Evolutionary conservation across 2,329 filamentous ascomycete species (phyloP), one percentile per base, ranked within the genome.

Genomic region (Scopulariopsis brevicaulis): DNA sequence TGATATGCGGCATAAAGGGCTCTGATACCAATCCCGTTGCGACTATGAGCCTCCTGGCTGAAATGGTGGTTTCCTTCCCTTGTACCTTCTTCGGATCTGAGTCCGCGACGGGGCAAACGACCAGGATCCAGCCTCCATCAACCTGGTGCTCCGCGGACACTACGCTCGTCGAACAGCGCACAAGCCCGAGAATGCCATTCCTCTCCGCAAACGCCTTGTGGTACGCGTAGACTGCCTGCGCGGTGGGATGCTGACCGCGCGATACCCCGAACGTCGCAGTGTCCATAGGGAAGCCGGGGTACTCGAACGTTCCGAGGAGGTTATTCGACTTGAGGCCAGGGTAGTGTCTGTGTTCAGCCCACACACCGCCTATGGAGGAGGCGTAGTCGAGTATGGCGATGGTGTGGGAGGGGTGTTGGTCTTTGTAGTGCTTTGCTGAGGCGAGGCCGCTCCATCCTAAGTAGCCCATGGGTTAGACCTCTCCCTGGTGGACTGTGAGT

Each of bases 261-360:
- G 73, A 66, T 28, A 82, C 68, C 1, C 73, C 73, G 63, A 80
- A 85, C 0, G 70, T 75, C 22, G 77, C 76, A 8, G 72, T 69
- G 59, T 78, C 74, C 83, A 92, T 86, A 20, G 86, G 85, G 60
- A 88, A 89, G 64, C 90, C 88, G 0, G 83, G 82, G 64, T 81
- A 90, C 67, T 92, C 86, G 63, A 85, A 89, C 0, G 82, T 86
- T 2, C 87, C 87, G 12, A 85, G 68, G 67, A 89, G 78, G 65
- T 91, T 91, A 69, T 93, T 92, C 57, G 81, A 84, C 64, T 84
- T 87, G 54, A 93, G 76, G 1, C 82, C 83, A 0, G 83, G 80
- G 66, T 91, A 87, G 0, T 90, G 70, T 1, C 86, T 78, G 43
- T 86, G 74, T 58, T 81, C 74, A 10, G 83, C 80, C 88, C 87